Base-by-base conservation (phyloP, 78 protist genomes). In the Dictyostelium firmibasis region DNA sequence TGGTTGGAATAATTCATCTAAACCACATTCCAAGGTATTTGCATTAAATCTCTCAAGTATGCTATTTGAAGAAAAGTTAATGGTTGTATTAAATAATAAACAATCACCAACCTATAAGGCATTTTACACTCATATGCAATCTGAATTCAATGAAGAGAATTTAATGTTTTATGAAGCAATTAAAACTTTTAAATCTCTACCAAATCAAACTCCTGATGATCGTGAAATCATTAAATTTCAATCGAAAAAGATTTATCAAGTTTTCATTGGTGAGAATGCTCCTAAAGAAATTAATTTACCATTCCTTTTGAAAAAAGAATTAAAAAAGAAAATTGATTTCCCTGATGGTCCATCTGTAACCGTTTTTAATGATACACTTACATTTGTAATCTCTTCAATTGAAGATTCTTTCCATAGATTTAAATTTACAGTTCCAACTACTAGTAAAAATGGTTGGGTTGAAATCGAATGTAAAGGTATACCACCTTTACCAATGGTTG, bases 381-480 rank as follows among this genome's bases (percentile, higher is more conserved):
- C 79, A 6, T 88, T 77, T 88, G 86, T 88, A 0, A n/a, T 88
- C 9, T 53, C 93, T 4, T 88, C 93, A 0, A 57, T 88, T 10
- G 93, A 88, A n/a, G 93, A 88, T 23, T 78, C 86, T 44, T 88
- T 88, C 81, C 93, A 88, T 79, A 23, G 93, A 76, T 88, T 88
- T 44, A 88, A 88, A 67, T 88, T 88, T 69, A 36, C 85, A 1
- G n/a, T 72, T 7, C 89, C 89, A 2, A 7, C 33, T 2, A 31
- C 25, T 0, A 75, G 20, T 75, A 88, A 67, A 36, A 62, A 64
- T 57, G 82, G 75, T 9, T 88, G 93, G 93, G 36, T n/a, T 8
- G 14, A 35, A 20, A 60, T 88, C 3, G 60, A 76, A 5, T 60
- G 79, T 67, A 77, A 36, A 38, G 86, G 86, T 3, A 9, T 29